phyloP scores from a whole-genome alignment of 768 basidiomycete species.

The Crassisporium funariophilum region DNA sequence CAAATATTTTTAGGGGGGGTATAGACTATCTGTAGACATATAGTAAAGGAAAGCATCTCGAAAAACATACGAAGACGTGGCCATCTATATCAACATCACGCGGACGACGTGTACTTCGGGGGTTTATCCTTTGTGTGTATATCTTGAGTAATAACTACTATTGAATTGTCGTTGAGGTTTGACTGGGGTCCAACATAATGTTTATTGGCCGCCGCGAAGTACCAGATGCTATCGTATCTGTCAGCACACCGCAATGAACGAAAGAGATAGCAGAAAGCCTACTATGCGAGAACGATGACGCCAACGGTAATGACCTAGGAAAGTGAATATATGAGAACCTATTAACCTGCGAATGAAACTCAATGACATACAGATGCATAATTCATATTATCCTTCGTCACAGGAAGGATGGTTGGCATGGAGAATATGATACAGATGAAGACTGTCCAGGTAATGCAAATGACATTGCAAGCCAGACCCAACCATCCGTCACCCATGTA shows the following conservation, averaged over 20 bases:
- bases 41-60: no score
- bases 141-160: slow-evolving; percentile 16
- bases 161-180: slow-evolving; percentile 41
- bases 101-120: not conserved
- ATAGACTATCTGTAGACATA: no score
- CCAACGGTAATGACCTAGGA: slow-evolving; percentile 51
- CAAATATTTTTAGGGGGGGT: no score
- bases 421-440: slow-evolving; percentile 75
- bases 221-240: slow-evolving; percentile 45
- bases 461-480: slow-evolving; percentile 60
- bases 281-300: slow-evolving; percentile 57
- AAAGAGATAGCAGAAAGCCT: slow-evolving; percentile 21
- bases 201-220: slow-evolving; percentile 50
- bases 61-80: no score
- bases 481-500: slow-evolving; percentile 75
- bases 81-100: no score
- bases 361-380: slow-evolving; percentile 64
- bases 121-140: slow-evolving; percentile 8
- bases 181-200: slow-evolving; percentile 64
- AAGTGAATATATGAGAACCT: slow-evolving; percentile 1
- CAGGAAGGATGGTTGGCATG: slow-evolving; percentile 68
- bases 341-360: not conserved
- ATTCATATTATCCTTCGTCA: slow-evolving; percentile 76
- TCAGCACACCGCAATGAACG: slow-evolving; percentile 10
- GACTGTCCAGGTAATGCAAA: slow-evolving; percentile 70